Base-by-base conservation (phyloP, 257 asterid species). In the Ilex aquifolium region DNA sequence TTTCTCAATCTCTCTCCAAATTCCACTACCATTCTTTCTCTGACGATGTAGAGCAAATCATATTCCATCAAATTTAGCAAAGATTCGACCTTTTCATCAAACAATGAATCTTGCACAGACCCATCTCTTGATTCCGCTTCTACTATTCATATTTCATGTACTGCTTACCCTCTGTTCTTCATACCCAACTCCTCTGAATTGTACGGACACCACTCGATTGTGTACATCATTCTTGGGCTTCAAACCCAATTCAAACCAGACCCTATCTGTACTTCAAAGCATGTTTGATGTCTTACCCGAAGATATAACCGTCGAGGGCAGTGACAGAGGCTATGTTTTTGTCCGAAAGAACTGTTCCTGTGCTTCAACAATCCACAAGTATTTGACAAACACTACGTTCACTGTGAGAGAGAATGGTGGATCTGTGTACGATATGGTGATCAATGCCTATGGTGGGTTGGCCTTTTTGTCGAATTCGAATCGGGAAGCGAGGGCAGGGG, bases 311-410 rank as follows among this genome's bases (percentile, higher is more conserved):
- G 67, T 79, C 29, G 99, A 92, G 72, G 99, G 94, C 31, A 80
- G 80, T 64, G 97, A 80, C 15, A 82, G 89, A 68, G 86, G 72
- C 60, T 92, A 92, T 65, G 16, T 92, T 48, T 92, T 92, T 72
- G 74, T 92, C 2, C 85, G 58, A 68, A 92, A 92, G 83, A 92
- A 92, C 82, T 92, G 99, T 77, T 85, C 99, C 80, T 92, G 99
- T 70, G 83, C 91, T 60, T n/a, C 69, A 10, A 80, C 76, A 15
- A 51, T 74, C 56, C 77, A 68, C 9, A 68, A 69, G 59, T 92
- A 92, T 85, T 77, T 89, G 77, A 82, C 87, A 7, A 80, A 76
- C 63, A 82, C 97, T 15, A 92, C 99, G 56, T 92, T 80, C 57
- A 85, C 96, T 2, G 96, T 92, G 67, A 87, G 85, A 49, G 59